Conservation (phyloP, 148 eudicot genomes). For the Oxyria digyna region DNA sequence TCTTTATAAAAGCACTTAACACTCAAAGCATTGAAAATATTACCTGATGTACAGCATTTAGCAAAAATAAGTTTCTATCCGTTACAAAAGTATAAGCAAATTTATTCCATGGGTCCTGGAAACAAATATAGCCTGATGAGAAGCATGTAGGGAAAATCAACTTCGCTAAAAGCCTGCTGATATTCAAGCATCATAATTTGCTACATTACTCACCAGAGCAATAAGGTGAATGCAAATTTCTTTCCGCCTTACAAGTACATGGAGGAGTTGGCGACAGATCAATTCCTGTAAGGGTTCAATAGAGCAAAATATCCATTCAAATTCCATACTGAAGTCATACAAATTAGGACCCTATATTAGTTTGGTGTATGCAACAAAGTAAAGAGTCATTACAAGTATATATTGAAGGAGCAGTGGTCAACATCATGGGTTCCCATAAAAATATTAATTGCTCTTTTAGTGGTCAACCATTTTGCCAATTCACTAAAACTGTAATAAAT, state of each 20-base stretch:
- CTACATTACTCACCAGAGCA: conserved; percentile 44
- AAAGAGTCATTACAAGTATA: background rate
- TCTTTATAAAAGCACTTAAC: background rate
- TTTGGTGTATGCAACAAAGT: background rate
- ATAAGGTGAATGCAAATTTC: conserved; percentile 55
- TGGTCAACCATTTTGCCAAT: background rate
- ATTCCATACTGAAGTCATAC: background rate
- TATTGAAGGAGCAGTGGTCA: background rate
- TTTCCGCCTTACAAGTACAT: conserved; percentile 69
- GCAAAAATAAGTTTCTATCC: conserved; percentile 46
- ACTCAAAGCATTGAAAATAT: conserved; percentile 9
- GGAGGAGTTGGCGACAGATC: conserved; percentile 73
- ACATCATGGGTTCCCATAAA: background rate
- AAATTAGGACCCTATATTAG: background rate
- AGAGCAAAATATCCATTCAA: background rate
- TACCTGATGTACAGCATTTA: conserved; percentile 79
- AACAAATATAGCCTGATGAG: conserved; percentile 8
- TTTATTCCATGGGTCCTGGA: conserved; percentile 86
- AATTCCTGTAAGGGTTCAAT: conserved; percentile 46
- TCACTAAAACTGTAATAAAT: background rate
- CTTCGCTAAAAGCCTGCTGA: background rate
- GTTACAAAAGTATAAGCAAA: conserved; percentile 62
- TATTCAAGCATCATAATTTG: background rate
- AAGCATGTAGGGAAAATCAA: background rate
- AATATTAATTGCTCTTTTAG: background rate